Base-by-base conservation (phyloP, 2,329 filamentous ascomycete genomes). In the Cladosporium austrohemisphaericum region DNA sequence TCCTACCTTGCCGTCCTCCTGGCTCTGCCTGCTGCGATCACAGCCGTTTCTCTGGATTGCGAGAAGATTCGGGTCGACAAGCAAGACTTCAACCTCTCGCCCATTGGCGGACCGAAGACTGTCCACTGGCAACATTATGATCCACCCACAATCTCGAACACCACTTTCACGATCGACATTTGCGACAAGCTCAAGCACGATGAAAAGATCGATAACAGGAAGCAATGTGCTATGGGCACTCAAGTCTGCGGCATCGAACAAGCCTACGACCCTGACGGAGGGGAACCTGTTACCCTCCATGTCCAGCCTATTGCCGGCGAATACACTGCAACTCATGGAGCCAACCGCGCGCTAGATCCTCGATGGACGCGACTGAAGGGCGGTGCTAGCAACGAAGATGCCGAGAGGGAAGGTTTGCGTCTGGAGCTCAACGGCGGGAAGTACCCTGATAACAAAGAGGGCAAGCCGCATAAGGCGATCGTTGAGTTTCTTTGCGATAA, bases 401-500 rank as follows among this genome's bases (percentile, higher is more conserved):
- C 78, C 3, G 75, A 80, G 18, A 82, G 81, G 53, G 82, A 93
- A 58, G 91, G 92, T 1, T 61, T 95, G 9, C 77, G 82, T 13
- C 66, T 93, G 1, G 80, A 84, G 53, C 67, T 95, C 41, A 73
- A 79, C 41, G 85, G 82, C 6, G 79, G 77, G 10, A 68, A 72
- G 38, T 76, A 76, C 40, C 70, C 71, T 43, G 65, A 70, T n/a
- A 74, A 76, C 46, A 72, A 76, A 41, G 73, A 76, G 5, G 71
- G 61, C 51, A 64, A 60, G 22, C 73, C 80, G 52, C 86, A 94
- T 67, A 83, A 81, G 61, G 88, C 90, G 3, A 78, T 95, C 8
- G 80, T 97, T 47, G 87, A 95, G 61, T 90, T 97, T 59, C 66
- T 91, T 16, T 98, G 93, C 70, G 85, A 95, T 62, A 73, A 70